phyloP scores from a whole-genome alignment of 441 rosid genomes.

The Dalechampia spathulata region DNA sequence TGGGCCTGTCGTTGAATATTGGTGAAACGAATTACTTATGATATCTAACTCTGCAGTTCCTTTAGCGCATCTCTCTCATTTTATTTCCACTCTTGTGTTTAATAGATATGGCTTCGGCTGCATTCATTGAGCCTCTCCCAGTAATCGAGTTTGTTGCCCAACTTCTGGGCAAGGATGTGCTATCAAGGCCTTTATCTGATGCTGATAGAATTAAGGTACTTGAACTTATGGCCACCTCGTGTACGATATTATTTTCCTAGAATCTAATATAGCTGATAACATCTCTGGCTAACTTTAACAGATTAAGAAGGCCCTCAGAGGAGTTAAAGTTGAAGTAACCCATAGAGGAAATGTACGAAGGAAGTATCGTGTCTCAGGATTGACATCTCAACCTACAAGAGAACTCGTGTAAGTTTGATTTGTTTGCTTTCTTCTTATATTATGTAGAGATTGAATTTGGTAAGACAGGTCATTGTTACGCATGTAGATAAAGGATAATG shows the following conservation, averaged over 20 bases:
- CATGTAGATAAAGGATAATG: neutral
- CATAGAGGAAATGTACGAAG: slow-evolving; percentile 85
- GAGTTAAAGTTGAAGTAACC: slow-evolving; percentile 97
- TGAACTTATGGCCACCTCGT: neutral
- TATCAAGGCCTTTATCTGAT: slow-evolving; percentile 81
- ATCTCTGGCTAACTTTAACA: slow-evolving; percentile 27
- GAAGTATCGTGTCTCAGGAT: slow-evolving; percentile 94
- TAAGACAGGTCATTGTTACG: neutral
- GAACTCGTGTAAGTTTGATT: slow-evolving; percentile 63
- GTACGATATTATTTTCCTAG: slow-evolving; percentile 4
- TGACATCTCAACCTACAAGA: slow-evolving; percentile 97
- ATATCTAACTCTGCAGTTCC: neutral
- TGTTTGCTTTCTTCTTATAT: neutral
- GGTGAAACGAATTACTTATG: slow-evolving; percentile 37
- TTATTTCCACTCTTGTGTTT: neutral
- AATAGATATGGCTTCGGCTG: slow-evolving; percentile 94
- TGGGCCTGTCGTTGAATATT: slow-evolving; percentile 90
- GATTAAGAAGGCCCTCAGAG: slow-evolving; percentile 90
- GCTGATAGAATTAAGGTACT: slow-evolving; percentile 90
- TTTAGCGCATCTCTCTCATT: slow-evolving; percentile 1
- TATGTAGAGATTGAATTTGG: neutral
- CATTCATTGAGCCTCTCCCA: slow-evolving; percentile 98
- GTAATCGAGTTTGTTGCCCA: slow-evolving; percentile 90
- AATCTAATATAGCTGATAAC: slow-evolving; percentile 11
- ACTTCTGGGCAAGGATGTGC: slow-evolving; percentile 77